Base-by-base conservation (phyloP, 805 yeast species). In the Danielia reshetovae region DNA sequence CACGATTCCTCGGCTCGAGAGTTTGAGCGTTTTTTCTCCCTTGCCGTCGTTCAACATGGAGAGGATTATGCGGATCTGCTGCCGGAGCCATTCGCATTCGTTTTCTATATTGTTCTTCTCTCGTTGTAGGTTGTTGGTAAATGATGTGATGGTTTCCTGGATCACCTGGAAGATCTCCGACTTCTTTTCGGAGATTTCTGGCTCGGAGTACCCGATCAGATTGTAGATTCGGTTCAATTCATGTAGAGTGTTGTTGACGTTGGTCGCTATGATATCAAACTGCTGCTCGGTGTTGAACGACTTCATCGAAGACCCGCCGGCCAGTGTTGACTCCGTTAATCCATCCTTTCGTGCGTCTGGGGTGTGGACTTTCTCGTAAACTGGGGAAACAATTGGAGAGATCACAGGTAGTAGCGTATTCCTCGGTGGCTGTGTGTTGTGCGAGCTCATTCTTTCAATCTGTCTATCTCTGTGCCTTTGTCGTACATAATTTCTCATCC, bases 201-300 rank as follows among this genome's bases (percentile, higher is more conserved):
- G 48, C n/a, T 63, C 52, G 1, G 79, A 65, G 48, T 72, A 76
- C 1, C 85, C 85, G 26, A 78, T 77, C 38, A 66, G 70, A 30
- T 61, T 60, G 49, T 76, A 76, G 7, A 75, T 65, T 4, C 49
- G 47, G 32, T 70, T 65, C n/a, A 77, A 51, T 33, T 72, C 69
- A n/a, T 37, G 37, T 12, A 67, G 55, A 7, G 71, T 59, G n/a
- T 46, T 43, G 35, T 58, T 57, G n/a, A 67, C 65, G 23, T 62
- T 57, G 17, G 50, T 38, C 4, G 62, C 55, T 12, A 66, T 61
- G 16, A 48, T 35, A 25, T 63, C 65, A 29, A 65, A 53, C 26
- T 54, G 55, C 14, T 43, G 35, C 17, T 38, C 43, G 19, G 43
- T 15, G 29, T 19, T 31, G 27, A 24, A 18, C 11, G 24, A 10